phyloP scores from a whole-genome alignment of 495 filamentous ascomycete genomes.

The Penicillium coprophilum region DNA sequence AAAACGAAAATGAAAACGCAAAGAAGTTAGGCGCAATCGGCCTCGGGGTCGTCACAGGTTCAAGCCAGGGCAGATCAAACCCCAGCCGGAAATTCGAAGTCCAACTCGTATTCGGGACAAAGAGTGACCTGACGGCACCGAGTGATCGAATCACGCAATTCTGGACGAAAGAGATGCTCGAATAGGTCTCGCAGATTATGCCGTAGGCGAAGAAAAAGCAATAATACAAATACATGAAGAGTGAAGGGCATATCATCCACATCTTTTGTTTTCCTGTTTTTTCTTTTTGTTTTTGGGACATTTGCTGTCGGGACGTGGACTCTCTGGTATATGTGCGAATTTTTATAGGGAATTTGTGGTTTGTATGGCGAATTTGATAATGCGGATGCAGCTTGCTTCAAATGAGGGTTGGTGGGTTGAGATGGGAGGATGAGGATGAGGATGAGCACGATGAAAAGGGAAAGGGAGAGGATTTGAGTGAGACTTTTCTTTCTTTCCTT shows the following conservation, averaged over 20 bases:
- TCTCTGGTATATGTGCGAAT: background rate
- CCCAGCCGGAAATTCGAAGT: background rate
- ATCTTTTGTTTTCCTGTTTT: background rate
- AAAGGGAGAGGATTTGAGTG: background rate
- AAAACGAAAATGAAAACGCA: constrained; percentile 2
- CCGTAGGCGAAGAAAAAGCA: constrained; percentile 4
- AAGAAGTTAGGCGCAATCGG: background rate
- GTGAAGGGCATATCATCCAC: background rate
- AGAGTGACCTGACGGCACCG: constrained; percentile 14
- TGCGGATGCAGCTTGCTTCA: background rate
- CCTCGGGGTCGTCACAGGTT: background rate
- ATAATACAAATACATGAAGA: constrained; percentile 1
- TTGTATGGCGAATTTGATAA: background rate
- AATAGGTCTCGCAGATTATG: background rate
- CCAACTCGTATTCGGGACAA: background rate
- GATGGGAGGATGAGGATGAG: background rate
- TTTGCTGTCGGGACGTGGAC: background rate
- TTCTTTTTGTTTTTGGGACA: background rate
- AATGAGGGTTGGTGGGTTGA: background rate
- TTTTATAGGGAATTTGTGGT: background rate
- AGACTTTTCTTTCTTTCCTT: background rate
- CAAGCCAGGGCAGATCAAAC: background rate
- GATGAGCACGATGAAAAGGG: background rate
- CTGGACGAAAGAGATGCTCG: background rate
- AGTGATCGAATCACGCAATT: constrained; percentile 18